Base-by-base conservation (phyloP, 1,284 basidiomycete genomes). In the Schizopora paradoxa region DNA sequence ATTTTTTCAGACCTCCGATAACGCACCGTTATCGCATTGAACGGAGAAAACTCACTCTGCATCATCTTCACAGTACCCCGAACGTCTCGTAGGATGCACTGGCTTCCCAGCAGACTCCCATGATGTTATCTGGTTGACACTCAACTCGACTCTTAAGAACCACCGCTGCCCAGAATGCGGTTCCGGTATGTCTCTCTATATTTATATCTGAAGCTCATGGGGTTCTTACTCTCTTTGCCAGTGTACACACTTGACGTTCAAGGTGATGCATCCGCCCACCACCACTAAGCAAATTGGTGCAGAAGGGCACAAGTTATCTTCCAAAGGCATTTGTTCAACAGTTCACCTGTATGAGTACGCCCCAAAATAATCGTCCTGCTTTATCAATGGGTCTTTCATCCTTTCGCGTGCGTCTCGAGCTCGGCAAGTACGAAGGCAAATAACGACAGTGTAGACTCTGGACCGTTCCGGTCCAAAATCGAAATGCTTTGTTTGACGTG, bases 31-130 rank as follows among this genome's bases (percentile, higher is more conserved):
- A n/a, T n/a, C n/a, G n/a, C n/a, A n/a, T n/a, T n/a, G n/a, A n/a
- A n/a, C n/a, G n/a, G n/a, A n/a, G n/a, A n/a, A n/a, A n/a, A n/a
- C n/a, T n/a, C n/a, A n/a, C n/a, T n/a, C n/a, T n/a, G n/a, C n/a
- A n/a, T n/a, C n/a, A 31, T 48, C 19, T 21, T 10, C 41, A 32
- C 55, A 95, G 91, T 82, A 83, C 58, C 71, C 75, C 44, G 78
- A 82, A 54, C 89, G 92, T 56, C 76, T 89, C 52, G 72, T 96
- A 60, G 92, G 92, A 47, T 96, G 93, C 76, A 93, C 93, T 41
- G 92, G 91, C 49, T 80, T 75, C 60, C 92, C 92, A 21, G 88
- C 86, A 40, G 92, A 96, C 67, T 93, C 91, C 32, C 92, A 95
- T 67, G 89, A 94, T 58, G 75, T 91, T 51, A 71, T 82, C 55